phyloP scores from a whole-genome alignment of 1,284 basidiomycete genomes.

The Microbotryomycetes sp. region DNA sequence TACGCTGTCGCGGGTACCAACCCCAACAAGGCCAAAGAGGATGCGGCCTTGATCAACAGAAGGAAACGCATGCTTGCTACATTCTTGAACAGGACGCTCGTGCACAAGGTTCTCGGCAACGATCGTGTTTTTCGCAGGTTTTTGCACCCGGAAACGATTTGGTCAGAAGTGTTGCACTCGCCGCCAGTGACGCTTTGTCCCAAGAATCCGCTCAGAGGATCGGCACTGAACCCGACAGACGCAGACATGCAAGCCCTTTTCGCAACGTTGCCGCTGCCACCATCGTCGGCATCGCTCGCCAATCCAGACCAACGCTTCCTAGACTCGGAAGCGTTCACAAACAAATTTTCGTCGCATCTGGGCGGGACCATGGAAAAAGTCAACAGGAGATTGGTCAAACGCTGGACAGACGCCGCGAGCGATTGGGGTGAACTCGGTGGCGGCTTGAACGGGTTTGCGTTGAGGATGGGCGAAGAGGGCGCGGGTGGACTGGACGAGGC shows the following conservation, averaged over 20 bases:
- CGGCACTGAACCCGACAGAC: constrained; percentile 88
- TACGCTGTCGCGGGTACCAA: constrained; percentile 89
- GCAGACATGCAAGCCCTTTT: constrained; percentile 66
- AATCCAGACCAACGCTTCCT: constrained; percentile 87
- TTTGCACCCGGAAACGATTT: constrained; percentile 88
- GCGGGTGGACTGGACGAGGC: constrained; percentile 55
- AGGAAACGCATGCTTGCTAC: constrained; percentile 92
- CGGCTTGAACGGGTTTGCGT: constrained; percentile 87
- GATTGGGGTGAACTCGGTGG: constrained; percentile 94
- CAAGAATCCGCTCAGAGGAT: constrained; percentile 91
- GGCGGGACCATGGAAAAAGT: constrained; percentile 91
- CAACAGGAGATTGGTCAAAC: constrained; percentile 78
- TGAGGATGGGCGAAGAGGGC: constrained; percentile 56
- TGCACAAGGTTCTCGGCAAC: constrained; percentile 86
- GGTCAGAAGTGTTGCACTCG: constrained; percentile 88
- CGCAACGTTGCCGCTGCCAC: constrained; percentile 73
- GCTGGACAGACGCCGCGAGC: constrained; percentile 85
- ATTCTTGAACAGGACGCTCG: constrained; percentile 80
- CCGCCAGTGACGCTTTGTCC: constrained; percentile 83
- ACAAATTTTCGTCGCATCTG: constrained; percentile 89
- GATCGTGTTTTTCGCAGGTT: constrained; percentile 94
- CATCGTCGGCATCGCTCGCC: constrained; percentile 61
- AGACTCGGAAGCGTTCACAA: constrained; percentile 93
- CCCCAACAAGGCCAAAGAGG: constrained; percentile 78
- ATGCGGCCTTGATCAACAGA: constrained; percentile 81